These are phyloP conservation scores for Neonectria magnoliae DNA, from an alignment of 2,329 filamentous ascomycete genomes.

Conservation along the genomic window DNA sequence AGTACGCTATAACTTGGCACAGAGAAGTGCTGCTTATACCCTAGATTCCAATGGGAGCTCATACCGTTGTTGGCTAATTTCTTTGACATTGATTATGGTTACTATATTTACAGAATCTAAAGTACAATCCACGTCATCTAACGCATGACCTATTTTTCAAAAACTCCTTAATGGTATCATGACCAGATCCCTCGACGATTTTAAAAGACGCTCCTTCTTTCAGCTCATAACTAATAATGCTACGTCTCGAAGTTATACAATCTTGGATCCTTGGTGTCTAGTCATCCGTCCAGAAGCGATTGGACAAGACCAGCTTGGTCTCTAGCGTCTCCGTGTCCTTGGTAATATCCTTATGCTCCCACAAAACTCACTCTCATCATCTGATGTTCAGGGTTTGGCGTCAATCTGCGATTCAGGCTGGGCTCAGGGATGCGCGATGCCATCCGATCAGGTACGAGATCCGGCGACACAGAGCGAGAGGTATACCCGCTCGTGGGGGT, in stretches of 20 bases:
- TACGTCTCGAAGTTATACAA: conserved; percentile 29
- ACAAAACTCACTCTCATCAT: conserved; percentile 41
- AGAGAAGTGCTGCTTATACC: conserved; percentile 29
- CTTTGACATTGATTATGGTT: background rate
- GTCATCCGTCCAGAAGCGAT: conserved; percentile 25
- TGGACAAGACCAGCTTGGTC: conserved; percentile 28
- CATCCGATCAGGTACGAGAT: conserved; percentile 71
- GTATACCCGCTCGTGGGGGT: conserved; percentile 66
- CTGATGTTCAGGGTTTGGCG: conserved; percentile 60
- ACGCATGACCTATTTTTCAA: background rate
- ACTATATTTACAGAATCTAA: background rate
- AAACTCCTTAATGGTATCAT: conserved; percentile 11
- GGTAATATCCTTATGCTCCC: conserved; percentile 22
- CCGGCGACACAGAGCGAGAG: conserved; percentile 65
- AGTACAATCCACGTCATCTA: background rate
- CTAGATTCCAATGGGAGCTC: conserved; percentile 29
- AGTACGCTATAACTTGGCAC: conserved; percentile 19
- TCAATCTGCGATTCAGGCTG: conserved; percentile 55
- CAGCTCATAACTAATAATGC: conserved; percentile 7
- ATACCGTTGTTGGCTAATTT: background rate
- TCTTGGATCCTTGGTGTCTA: conserved; percentile 21
- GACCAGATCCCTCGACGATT: background rate
- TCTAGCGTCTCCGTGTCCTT: background rate
- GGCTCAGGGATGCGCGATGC: conserved; percentile 65
- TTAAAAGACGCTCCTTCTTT: conserved; percentile 2